Base-by-base conservation (phyloP, 371 early-diverging fungal species). In the Mucor irregularis region DNA sequence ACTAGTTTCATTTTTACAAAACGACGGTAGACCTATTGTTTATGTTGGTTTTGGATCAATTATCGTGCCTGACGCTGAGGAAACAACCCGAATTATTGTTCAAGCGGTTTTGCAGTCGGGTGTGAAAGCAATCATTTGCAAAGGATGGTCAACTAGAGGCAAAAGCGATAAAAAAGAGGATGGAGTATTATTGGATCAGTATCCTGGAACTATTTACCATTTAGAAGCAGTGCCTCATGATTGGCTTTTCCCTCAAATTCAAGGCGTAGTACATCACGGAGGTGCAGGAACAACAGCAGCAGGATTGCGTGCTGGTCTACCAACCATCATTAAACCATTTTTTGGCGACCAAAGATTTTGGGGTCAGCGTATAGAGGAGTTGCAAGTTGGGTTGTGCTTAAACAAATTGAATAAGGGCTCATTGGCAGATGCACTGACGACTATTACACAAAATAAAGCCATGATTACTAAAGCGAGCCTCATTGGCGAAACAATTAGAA, bases 1-100 rank as follows among this genome's bases (percentile, higher is more conserved):
- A 6, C 63, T 92, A 6, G 47, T 73, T 5, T 63, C 61, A 11
- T 92, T 93, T 45, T 60, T 93, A 43, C 39, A 66, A 49, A 42
- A 53, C 0, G 78, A 77, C 17, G 42, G 60, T 0, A 71, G 78
- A 24, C 81, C 80, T 14, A 84, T 90, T 16, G 79, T 93, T 1
- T 93, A 93, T 68, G 91, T 93, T 66, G 93, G 93, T 0, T 92
- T 92, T 61, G 93, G 93, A 16, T 88, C 88, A 2, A 91, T 93
- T 59, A 87, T 91, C 28, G 89, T 92, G 0, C 78, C 84, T 17
- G 91, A 93, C 64, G 86, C 91, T 0, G 84, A 86, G 21, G 85
- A 68, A 7, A 68, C 90, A 55, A 90, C 90, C 0, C 61, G 65
- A 1, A 66, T 70, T 4, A 84, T 93, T 55, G 71, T 89, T 9